Evolutionary conservation across 2,329 filamentous ascomycete genomes (phyloP).

Genomic region (Rachicladosporium sp.): DNA sequence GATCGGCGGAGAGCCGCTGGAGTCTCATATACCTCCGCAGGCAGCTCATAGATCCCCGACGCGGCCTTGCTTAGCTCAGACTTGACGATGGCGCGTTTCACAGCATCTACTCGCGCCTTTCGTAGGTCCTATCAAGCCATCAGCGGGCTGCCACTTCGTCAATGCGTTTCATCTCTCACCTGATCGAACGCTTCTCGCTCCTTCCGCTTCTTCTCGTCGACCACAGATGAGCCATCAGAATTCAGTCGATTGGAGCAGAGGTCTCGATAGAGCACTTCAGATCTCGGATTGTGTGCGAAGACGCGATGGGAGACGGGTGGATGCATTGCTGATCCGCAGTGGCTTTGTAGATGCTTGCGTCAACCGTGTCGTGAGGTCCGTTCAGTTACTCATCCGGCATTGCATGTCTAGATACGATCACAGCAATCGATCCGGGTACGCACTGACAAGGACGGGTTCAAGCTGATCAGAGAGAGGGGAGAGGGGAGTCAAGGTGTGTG

Average conservation of each 20-base stretch:
- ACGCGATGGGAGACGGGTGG: slow-evolving; percentile 5
- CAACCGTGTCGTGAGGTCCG: too few relatives aligned
- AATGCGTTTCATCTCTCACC: slow-evolving; percentile 14
- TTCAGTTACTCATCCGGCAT: too few relatives aligned
- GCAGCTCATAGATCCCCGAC: slow-evolving; percentile 24
- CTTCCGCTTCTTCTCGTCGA: slow-evolving; percentile 29
- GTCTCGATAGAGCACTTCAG: slow-evolving; percentile 35
- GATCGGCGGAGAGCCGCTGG: too few relatives aligned
- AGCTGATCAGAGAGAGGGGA: too few relatives aligned
- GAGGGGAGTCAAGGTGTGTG: too few relatives aligned
- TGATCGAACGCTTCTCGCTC: slow-evolving; percentile 28
- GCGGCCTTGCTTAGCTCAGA: slow-evolving; percentile 24
- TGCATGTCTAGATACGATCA: too few relatives aligned
- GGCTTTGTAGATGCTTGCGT: too few relatives aligned
- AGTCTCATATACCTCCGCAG: slow-evolving; percentile 22
- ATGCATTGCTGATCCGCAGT: too few relatives aligned
- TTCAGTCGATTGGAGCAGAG: slow-evolving; percentile 31
- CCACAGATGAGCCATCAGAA: slow-evolving; percentile 30
- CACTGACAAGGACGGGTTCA: too few relatives aligned
- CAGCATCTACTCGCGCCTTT: slow-evolving; percentile 21
- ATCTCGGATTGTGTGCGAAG: slow-evolving; percentile 30
- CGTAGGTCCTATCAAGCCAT: slow-evolving; percentile 23
- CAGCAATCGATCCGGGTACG: too few relatives aligned
- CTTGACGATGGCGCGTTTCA: slow-evolving; percentile 24
- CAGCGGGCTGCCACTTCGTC: too few relatives aligned